phyloP scores from a whole-genome alignment of 805 yeast species.

The Wickerhamomyces bisporus region DNA sequence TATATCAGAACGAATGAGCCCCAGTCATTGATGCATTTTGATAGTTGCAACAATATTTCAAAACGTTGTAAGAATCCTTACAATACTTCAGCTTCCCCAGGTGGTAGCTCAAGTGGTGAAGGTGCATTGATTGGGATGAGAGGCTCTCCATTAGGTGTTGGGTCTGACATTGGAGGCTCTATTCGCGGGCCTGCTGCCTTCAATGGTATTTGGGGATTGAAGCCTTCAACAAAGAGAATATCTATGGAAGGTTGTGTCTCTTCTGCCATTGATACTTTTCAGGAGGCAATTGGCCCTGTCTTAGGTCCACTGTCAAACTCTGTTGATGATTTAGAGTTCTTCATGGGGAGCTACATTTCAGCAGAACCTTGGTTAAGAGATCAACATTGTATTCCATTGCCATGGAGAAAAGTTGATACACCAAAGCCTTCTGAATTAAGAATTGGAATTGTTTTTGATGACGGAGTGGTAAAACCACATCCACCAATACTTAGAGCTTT shows the following conservation, averaged over 20 bases:
- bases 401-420: conserved; percentile 33
- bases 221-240: conserved; percentile 56
- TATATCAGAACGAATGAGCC: conserved; percentile 66
- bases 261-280: conserved; percentile 18
- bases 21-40: conserved; percentile 65
- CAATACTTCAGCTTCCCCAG: conserved; percentile 54
- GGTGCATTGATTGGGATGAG: conserved; percentile 56
- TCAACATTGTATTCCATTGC: conserved; percentile 28
- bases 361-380: conserved; percentile 63
- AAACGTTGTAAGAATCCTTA: conserved; percentile 57
- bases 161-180: conserved; percentile 71
- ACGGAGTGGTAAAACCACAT: conserved; percentile 59
- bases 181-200: conserved; percentile 66
- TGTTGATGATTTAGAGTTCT: conserved; percentile 61
- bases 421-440: conserved; percentile 42
- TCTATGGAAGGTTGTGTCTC: conserved; percentile 24
- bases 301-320: conserved; percentile 65
- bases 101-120: conserved; percentile 76
- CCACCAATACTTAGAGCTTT: conserved; percentile 61
- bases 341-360: conserved; percentile 49
- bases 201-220: conserved; percentile 55
- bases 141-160: conserved; percentile 59
- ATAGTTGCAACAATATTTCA: conserved; percentile 53
- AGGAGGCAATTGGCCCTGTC: conserved; percentile 57
- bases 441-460: conserved; percentile 59